These are phyloP conservation scores for Lentinula sp. DNA, from an alignment of 768 basidiomycete species.

Conservation along the genomic window DNA sequence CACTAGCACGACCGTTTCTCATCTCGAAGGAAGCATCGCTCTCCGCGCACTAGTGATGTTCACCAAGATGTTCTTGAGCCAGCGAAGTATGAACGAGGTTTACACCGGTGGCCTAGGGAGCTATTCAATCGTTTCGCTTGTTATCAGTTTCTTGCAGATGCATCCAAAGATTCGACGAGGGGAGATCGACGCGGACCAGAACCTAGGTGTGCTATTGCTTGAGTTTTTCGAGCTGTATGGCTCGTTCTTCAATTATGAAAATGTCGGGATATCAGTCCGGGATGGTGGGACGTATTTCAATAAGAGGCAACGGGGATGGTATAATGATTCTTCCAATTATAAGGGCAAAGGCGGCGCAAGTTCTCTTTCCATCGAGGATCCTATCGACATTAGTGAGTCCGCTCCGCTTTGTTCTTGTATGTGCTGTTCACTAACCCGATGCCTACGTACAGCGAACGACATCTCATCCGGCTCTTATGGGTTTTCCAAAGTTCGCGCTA, in stretches of 20 bases:
- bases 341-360: constrained; percentile 8
- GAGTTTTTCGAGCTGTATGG: constrained; percentile 99
- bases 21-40: constrained; percentile 70
- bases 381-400: constrained; percentile 75
- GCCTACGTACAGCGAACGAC: constrained; percentile 65
- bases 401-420: not conserved
- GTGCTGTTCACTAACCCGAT: not conserved
- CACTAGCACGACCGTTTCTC: constrained; percentile 42
- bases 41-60: constrained; percentile 81
- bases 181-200: constrained; percentile 81
- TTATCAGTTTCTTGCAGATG: constrained; percentile 93
- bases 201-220: constrained; percentile 90
- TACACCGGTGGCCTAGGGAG: constrained; percentile 92
- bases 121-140: constrained; percentile 91
- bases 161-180: constrained; percentile 90
- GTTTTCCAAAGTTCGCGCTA: constrained; percentile 73
- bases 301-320: constrained; percentile 82
- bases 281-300: constrained; percentile 87
- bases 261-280: constrained; percentile 82
- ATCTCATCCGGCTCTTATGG: constrained; percentile 86
- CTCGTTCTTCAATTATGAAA: constrained; percentile 83
- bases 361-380: constrained; percentile 88
- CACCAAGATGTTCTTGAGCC: constrained; percentile 84
- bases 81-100: constrained; percentile 96
- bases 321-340: constrained; percentile 38